phyloP scores from a whole-genome alignment of 1,284 basidiomycete species.

The Heliocybe sulcata region DNA sequence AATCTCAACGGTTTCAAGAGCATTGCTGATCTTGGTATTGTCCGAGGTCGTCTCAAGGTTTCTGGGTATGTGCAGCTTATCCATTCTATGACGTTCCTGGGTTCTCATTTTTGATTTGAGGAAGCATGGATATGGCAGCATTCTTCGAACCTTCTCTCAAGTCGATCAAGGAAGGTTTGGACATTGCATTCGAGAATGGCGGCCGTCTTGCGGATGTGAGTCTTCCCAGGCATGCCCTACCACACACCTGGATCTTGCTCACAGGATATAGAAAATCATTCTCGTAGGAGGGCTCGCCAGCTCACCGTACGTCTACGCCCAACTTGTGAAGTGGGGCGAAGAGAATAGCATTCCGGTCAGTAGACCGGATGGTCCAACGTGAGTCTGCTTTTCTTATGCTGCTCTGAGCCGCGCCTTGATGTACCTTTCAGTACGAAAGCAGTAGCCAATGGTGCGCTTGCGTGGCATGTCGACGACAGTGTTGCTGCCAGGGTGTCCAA shows the following conservation, averaged over 20 bases:
- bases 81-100: background rate
- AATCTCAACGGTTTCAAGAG: constrained; percentile 6
- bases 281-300: constrained; percentile 9
- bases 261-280: constrained; percentile 6
- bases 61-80: background rate
- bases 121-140: constrained; percentile 5
- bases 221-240: background rate
- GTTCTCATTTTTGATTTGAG: background rate
- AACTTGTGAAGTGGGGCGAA: constrained; percentile 5
- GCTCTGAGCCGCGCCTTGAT: too few relatives aligned
- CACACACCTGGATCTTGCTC: background rate
- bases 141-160: constrained; percentile 6
- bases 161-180: constrained; percentile 7
- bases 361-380: constrained; percentile 8
- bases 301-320: constrained; percentile 7
- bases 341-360: constrained; percentile 6
- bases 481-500: constrained; percentile 4
- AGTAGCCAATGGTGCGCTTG: constrained; percentile 8
- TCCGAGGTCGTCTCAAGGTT: constrained; percentile 5
- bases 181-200: constrained; percentile 7
- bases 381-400: background rate
- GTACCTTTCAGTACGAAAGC: constrained; percentile 5
- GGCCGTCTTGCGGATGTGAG: constrained; percentile 3
- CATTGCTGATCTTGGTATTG: constrained; percentile 2
- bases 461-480: constrained; percentile 7